Base-by-base conservation (phyloP, 805 yeast species). In the Myxozyma melibiosi region DNA sequence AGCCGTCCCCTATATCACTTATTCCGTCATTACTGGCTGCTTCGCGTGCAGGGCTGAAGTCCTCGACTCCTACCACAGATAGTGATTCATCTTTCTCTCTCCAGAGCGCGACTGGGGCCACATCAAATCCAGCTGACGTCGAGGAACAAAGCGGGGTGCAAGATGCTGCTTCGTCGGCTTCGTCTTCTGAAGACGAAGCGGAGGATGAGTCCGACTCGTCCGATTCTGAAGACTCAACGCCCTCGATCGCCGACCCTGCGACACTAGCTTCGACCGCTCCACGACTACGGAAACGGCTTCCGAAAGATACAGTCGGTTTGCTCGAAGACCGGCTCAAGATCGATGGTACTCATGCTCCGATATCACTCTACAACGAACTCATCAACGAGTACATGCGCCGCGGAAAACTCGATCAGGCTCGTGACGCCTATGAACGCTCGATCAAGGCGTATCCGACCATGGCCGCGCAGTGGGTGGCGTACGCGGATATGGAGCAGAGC, bases 401-500 rank as follows among this genome's bases (percentile, higher is more conserved):
- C 61, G 88, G 83, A 55, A 80, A 82, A 57, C 79, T 77, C 48
- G 88, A 82, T 27, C 82, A 80, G 51, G 83, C 86, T 2, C 73
- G 86, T 35, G 73, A 76, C 6, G 76, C 78, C 0, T 90, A 80
- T 69, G 85, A 84, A 52, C 73, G 79, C 20, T 83, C 86, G 65
- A 78, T 91, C 43, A 70, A 70, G 18, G 75, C 80, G 7, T 91
- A 88, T 75, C 89, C 67, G 16, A 55, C 59, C 18, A 51, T 42
- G 9, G 53, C 65, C 1, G 76, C 78, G 16, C 79, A 84, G n/a
- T 92, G 97, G 96, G 76, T 83, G 33, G 77, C 74, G 39, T 90
- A 88, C 70, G 81, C 88, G 56, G 80, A 82, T 51, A 81, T 80
- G 64, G 88, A 85, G 68, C 70, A 85, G 56, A 78, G 77, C 46